Evolutionary conservation across 768 basidiomycete species (phyloP), one percentile per base, ranked within the genome.

Genomic region (Coprinopsis cinerea): DNA sequence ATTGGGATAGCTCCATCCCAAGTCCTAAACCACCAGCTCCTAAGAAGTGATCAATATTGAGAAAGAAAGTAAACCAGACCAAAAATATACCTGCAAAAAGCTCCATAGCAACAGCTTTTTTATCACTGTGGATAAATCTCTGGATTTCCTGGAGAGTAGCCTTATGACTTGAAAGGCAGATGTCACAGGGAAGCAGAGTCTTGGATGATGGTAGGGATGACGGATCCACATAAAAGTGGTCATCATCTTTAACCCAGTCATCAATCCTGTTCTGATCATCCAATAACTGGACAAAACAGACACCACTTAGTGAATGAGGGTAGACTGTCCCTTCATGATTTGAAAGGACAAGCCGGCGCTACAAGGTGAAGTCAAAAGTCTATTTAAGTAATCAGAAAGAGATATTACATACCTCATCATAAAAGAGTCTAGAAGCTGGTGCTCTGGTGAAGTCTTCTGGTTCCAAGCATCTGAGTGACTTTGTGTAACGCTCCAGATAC

Each of bases 21-120:
- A 79, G 75, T 2, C 84, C 82, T 4, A 90, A 71, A 2, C 87
- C 87, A 44, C 87, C 87, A 30, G 85, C 87, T 61, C 86, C 85
- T 88, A 50, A 13, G 17, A 39, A 1, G 30, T 32, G 30, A 32
- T 7, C 30, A 32, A 7, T 7, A 32, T 7, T 7, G 15, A 32
- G 30, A 32, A 32, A 15, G 7, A 15, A 32, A 32, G 7, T 9
- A 32, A 32, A 9, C 30, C 7, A 39, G 17, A 11, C 36, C 11
- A 37, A 15, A 47, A 25, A 54, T 66, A 47, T 58, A 85, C 85
- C 87, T 60, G 77, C 73, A 56, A 88, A 89, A 4, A 89, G 65
- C 58, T 89, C 87, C 49, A 89, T 53, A 1, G 79, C 81, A 47
- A 72, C 67, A 18, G 88, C 63, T 18, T 74, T 75, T 6, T 67